Conservation (phyloP, 768 basidiomycete genomes). For the Mrakia hoshinonis region DNA sequence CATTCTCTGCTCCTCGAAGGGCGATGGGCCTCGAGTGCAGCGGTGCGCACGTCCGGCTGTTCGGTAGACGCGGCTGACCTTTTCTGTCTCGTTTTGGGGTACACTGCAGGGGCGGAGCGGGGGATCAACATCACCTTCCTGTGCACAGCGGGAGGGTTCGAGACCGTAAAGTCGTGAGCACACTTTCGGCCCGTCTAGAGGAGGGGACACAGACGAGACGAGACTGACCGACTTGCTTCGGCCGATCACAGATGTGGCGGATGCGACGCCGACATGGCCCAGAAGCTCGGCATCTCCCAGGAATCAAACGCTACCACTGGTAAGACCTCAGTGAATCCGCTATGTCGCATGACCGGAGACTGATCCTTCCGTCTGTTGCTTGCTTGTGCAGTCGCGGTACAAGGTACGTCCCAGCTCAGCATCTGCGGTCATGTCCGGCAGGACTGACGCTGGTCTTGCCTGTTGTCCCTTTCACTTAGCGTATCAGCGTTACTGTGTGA, state of each 20-base stretch:
- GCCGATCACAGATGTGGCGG: neutral
- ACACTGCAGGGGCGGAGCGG: neutral
- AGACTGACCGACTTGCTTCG: neutral
- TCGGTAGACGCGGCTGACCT: too few relatives aligned
- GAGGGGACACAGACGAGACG: neutral
- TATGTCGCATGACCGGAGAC: neutral
- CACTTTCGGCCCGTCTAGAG: neutral
- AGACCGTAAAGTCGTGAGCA: neutral
- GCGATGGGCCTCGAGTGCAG: too few relatives aligned
- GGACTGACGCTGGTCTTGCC: neutral
- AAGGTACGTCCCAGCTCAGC: neutral
- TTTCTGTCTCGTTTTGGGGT: neutral
- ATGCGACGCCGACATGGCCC: neutral
- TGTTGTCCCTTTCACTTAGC: neutral
- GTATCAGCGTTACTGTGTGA: neutral
- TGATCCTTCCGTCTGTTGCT: neutral
- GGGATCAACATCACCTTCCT: slow-evolving; percentile 5
- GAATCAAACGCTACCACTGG: neutral
- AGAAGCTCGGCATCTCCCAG: neutral
- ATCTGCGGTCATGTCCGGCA: neutral
- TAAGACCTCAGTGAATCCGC: too few relatives aligned
- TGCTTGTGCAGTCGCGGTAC: neutral
- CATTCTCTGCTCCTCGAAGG: neutral
- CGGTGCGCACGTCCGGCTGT: too few relatives aligned
- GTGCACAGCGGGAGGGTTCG: neutral